These are phyloP conservation scores for Juglanconis juglandina DNA, from an alignment of 2,329 filamentous ascomycete genomes.

Conservation along the genomic window DNA sequence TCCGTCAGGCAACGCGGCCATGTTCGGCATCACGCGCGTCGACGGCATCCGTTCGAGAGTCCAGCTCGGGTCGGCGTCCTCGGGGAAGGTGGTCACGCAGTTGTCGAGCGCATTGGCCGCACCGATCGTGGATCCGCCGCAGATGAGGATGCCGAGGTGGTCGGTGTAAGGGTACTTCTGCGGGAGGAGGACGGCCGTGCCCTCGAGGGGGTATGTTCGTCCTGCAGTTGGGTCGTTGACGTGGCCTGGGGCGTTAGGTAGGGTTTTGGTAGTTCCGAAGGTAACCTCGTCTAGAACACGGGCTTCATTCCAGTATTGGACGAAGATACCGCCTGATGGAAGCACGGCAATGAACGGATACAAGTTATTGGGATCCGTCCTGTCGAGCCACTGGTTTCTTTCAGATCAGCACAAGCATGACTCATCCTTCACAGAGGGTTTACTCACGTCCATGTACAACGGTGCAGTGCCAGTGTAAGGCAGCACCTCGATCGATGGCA, in stretches of 20 bases:
- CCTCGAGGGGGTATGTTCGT: constrained; percentile 56
- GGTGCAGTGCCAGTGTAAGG: constrained; percentile 42
- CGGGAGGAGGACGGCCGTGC: constrained; percentile 51
- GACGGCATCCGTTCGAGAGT: constrained; percentile 57
- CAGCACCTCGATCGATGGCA: constrained; percentile 52
- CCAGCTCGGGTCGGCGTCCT: constrained; percentile 47
- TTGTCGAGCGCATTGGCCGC: constrained; percentile 53
- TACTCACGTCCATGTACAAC: constrained; percentile 38
- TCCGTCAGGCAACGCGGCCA: constrained; percentile 53
- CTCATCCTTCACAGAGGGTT: not conserved
- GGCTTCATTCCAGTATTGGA: constrained; percentile 59
- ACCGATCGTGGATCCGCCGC: constrained; percentile 52
- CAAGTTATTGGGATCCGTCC: constrained; percentile 57
- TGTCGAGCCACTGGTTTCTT: constrained; percentile 38
- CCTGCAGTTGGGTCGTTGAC: constrained; percentile 50
- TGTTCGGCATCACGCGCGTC: constrained; percentile 51
- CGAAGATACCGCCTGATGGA: constrained; percentile 52
- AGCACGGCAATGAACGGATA: constrained; percentile 55
- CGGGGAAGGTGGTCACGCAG: constrained; percentile 53
- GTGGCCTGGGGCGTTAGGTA: constrained; percentile 53
- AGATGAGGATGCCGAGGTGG: constrained; percentile 49
- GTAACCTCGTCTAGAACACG: constrained; percentile 50
- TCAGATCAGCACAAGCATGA: not conserved
- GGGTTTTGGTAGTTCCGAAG: constrained; percentile 43
- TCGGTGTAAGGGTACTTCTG: constrained; percentile 50